Percentiles rank a stretch among this genome's conserved stretches.
Evolutionary conservation across 768 basidiomycete species (phyloP).

Genomic region (Leccinum subgranulosum): DNA sequence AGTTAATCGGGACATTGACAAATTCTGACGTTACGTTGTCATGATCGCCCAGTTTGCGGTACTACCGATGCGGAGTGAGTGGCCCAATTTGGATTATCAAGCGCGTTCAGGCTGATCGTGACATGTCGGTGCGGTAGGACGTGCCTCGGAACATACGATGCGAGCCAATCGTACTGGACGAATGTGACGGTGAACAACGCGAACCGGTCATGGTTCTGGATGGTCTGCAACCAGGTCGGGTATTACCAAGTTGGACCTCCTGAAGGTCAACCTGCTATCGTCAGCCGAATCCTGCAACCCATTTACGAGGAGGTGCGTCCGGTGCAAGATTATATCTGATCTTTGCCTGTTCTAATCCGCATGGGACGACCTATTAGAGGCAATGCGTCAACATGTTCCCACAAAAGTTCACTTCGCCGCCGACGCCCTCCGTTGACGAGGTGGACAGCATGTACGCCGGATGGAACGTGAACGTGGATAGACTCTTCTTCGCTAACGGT

Average conservation of each 20-base stretch:
- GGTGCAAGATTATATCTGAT: neutral
- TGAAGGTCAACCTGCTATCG: neutral
- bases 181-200: slow-evolving; percentile 53
- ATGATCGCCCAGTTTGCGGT: slow-evolving; percentile 40
- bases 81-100: neutral
- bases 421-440: neutral
- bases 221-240: slow-evolving; percentile 72
- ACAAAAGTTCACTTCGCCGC: neutral
- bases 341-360: neutral
- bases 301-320: neutral
- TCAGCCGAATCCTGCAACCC: neutral
- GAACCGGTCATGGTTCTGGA: slow-evolving; percentile 68
- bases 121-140: slow-evolving; percentile 11
- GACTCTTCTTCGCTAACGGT: neutral
- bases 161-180: slow-evolving; percentile 45
- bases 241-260: slow-evolving; percentile 43
- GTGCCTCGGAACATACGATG: slow-evolving; percentile 43
- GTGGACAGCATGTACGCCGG: neutral
- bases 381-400: neutral
- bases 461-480: neutral
- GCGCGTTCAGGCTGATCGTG: neutral
- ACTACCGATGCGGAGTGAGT: slow-evolving; percentile 40
- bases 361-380: neutral
- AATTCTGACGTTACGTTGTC: neutral
- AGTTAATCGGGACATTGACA: neutral